Percentiles rank a stretch among this genome's conserved stretches.
These are phyloP conservation scores for Vaccinium myrtillus DNA, from an alignment of 148 eudicot species.

Conservation along the genomic window DNA sequence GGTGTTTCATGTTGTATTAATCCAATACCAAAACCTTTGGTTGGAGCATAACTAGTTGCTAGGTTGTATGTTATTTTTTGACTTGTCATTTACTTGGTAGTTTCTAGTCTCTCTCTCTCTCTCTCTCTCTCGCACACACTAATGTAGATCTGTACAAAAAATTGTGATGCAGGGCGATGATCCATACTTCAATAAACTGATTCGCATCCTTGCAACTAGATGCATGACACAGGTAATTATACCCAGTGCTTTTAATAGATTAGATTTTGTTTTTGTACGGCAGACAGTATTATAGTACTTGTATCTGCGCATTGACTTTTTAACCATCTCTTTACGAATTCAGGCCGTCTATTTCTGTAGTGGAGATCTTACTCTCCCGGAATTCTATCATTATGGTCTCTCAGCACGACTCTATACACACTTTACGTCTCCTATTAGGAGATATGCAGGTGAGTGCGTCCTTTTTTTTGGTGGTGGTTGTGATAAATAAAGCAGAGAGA, in stretches of 20 bases:
- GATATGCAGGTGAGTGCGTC: constrained; percentile 75
- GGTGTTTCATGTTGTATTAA: background rate
- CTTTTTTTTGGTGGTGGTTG: background rate
- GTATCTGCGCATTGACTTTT: background rate
- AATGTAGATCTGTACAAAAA: background rate
- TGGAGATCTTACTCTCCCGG: constrained; percentile 92
- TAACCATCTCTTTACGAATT: constrained; percentile 12
- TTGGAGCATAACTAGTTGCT: constrained; percentile 1
- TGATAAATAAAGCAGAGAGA: background rate
- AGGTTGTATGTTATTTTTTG: background rate
- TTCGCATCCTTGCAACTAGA: constrained; percentile 93
- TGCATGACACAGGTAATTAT: constrained; percentile 91
- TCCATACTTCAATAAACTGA: constrained; percentile 94
- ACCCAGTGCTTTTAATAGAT: constrained; percentile 4
- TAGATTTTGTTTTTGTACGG: constrained; percentile 6
- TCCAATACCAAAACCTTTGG: background rate
- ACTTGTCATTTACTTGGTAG: background rate
- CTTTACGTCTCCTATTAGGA: constrained; percentile 93
- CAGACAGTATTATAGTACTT: background rate
- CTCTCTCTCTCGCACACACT: background rate
- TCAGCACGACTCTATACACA: constrained; percentile 89
- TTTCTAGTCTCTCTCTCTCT: background rate
- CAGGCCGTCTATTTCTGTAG: constrained; percentile 98
- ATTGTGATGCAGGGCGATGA: constrained; percentile 66
- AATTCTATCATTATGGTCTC: constrained; percentile 90